These are phyloP conservation scores for Penicillium samsonianum DNA, from an alignment of 495 filamentous ascomycete genomes.

Conservation along the genomic window DNA sequence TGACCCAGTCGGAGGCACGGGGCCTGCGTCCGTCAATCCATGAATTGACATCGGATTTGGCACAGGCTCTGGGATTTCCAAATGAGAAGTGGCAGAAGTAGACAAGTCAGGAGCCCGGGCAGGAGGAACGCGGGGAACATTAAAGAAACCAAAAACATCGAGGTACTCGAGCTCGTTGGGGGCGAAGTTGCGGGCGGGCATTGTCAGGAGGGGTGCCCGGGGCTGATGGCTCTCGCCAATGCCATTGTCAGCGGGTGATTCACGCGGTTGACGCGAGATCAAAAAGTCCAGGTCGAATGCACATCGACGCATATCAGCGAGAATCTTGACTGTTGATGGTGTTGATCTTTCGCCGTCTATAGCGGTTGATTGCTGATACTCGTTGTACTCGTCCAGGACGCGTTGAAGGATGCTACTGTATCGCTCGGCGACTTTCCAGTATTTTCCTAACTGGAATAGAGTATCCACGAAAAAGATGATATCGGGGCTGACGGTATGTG, in stretches of 20 bases:
- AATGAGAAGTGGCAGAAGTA: constrained; percentile 7
- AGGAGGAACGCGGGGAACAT: constrained; percentile 71
- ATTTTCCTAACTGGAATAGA: constrained; percentile 72
- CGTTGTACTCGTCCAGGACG: constrained; percentile 80
- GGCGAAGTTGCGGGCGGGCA: constrained; percentile 59
- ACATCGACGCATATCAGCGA: constrained; percentile 81
- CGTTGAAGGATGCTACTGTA: constrained; percentile 79
- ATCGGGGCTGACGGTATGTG: constrained; percentile 73
- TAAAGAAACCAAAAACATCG: constrained; percentile 95
- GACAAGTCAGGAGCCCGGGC: constrained; percentile 32
- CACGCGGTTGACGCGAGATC: constrained; percentile 77
- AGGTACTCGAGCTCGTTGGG: constrained; percentile 84
- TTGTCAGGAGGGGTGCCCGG: constrained; percentile 26
- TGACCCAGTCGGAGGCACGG: constrained; percentile 15
- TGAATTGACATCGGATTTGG: constrained; percentile 47
- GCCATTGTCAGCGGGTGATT: constrained; percentile 41
- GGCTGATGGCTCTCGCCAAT: constrained; percentile 26
- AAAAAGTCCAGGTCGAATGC: constrained; percentile 87
- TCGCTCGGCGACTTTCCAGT: constrained; percentile 81
- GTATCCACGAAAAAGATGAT: constrained; percentile 80
- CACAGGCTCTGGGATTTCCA: constrained; percentile 37
- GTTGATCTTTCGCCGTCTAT: constrained; percentile 66
- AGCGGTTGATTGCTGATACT: constrained; percentile 63
- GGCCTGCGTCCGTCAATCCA: constrained; percentile 33
- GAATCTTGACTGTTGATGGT: constrained; percentile 78